These are phyloP conservation scores for Tulasnella sp. DNA, from an alignment of 768 basidiomycete species.

Conservation along the genomic window DNA sequence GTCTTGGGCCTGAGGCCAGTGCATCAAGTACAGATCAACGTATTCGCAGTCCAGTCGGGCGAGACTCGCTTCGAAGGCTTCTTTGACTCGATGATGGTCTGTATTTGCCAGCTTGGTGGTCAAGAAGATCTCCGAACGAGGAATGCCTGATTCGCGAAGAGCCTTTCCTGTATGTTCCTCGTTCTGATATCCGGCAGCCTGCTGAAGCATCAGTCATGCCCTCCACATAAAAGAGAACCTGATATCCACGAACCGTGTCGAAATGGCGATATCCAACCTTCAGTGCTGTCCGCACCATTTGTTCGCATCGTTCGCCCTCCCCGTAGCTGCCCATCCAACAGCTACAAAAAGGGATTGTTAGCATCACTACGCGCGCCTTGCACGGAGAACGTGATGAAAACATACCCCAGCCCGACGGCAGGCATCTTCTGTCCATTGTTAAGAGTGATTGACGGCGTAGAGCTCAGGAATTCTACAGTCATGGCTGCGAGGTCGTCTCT, in stretches of 20 bases:
- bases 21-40: conserved; percentile 54
- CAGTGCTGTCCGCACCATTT: conserved; percentile 61
- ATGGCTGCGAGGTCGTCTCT: neutral
- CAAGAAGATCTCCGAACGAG: conserved; percentile 40
- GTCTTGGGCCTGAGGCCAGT: conserved; percentile 46
- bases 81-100: conserved; percentile 47
- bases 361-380: neutral
- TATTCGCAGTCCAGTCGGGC: conserved; percentile 51
- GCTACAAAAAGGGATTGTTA: conserved; percentile 44
- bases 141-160: conserved; percentile 45
- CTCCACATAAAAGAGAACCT: neutral
- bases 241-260: conserved; percentile 61
- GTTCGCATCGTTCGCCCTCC: conserved; percentile 19
- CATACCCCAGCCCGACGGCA: conserved; percentile 70
- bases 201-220: conserved; percentile 46
- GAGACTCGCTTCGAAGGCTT: conserved; percentile 52
- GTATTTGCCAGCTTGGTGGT: conserved; percentile 42
- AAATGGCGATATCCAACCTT: conserved; percentile 80
- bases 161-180: conserved; percentile 54
- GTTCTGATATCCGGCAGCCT: conserved; percentile 41
- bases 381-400: neutral
- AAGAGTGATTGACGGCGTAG: conserved; percentile 43
- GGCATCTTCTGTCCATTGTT: conserved; percentile 60
- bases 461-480: neutral
- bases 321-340: conserved; percentile 31